Percentiles rank a stretch among this genome's conserved stretches.
These are phyloP conservation scores for Botryotinia convoluta DNA, from an alignment of 2,329 filamentous ascomycete species.

Conservation along the genomic window DNA sequence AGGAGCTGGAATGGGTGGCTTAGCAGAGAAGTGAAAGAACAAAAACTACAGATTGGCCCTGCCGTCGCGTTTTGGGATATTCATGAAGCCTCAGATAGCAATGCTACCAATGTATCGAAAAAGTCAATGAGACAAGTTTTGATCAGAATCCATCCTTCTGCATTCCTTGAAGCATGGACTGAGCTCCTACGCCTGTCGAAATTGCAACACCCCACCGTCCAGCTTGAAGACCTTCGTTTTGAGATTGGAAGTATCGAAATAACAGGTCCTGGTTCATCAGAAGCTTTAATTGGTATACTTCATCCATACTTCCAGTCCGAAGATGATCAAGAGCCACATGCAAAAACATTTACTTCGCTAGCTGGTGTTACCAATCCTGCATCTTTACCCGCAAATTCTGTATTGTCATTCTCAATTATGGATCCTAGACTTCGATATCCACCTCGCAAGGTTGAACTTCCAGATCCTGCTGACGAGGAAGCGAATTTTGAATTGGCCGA, in stretches of 20 bases:
- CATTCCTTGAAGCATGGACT: slow-evolving; percentile 66
- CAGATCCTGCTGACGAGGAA: slow-evolving; percentile 41
- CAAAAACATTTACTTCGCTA: slow-evolving; percentile 51
- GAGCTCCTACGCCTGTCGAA: slow-evolving; percentile 58
- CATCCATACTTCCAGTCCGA: slow-evolving; percentile 46
- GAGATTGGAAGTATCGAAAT: slow-evolving; percentile 72
- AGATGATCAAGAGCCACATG: slow-evolving; percentile 43
- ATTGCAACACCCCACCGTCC: slow-evolving; percentile 58
- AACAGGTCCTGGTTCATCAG: slow-evolving; percentile 72
- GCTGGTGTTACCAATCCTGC: slow-evolving; percentile 64
- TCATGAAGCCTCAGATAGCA: slow-evolving; percentile 23
- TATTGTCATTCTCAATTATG: slow-evolving; percentile 69
- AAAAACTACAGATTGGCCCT: slow-evolving; percentile 62
- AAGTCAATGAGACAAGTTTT: slow-evolving; percentile 50
- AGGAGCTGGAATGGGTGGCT: slow-evolving; percentile 58
- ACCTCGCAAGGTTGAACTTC: slow-evolving; percentile 53
- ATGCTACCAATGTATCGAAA: slow-evolving; percentile 41
- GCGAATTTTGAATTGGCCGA: slow-evolving; percentile 50
- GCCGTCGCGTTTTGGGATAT: slow-evolving; percentile 73
- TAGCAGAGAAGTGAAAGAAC: slow-evolving; percentile 53
- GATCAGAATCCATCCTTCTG: slow-evolving; percentile 78
- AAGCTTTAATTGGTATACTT: slow-evolving; percentile 70
- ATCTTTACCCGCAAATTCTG: slow-evolving; percentile 64
- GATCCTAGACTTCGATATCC: slow-evolving; percentile 83
- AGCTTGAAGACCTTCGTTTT: slow-evolving; percentile 65